phyloP scores from a whole-genome alignment of 148 eudicot genomes.

The Cornus controversa region DNA sequence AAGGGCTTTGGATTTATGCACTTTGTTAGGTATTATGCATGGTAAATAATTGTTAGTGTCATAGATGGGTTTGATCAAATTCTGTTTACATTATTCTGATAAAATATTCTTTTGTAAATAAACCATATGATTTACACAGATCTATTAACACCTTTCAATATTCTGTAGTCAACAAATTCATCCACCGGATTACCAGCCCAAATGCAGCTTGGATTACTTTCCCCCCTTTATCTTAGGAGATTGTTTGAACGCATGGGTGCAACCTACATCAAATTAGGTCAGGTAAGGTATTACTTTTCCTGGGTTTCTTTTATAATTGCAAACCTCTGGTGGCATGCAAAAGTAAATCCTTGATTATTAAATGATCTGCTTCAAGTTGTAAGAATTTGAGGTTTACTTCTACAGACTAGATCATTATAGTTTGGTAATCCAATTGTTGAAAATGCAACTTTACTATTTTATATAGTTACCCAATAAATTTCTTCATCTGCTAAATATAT shows the following conservation, averaged over 20 bases:
- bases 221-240: slow-evolving; percentile 83
- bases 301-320: background rate
- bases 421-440: background rate
- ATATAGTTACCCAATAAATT: background rate
- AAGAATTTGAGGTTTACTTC: background rate
- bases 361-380: background rate
- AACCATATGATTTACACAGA: background rate
- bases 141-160: slow-evolving; percentile 15
- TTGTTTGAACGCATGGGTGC: slow-evolving; percentile 98
- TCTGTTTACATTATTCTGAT: background rate
- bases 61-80: background rate
- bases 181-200: slow-evolving; percentile 69
- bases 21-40: background rate
- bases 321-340: background rate
- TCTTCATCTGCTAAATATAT: background rate
- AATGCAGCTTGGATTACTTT: slow-evolving; percentile 74
- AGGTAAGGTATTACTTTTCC: slow-evolving; percentile 45
- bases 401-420: background rate
- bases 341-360: background rate
- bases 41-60: background rate
- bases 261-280: slow-evolving; percentile 94
- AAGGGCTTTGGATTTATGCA: background rate
- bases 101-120: background rate
- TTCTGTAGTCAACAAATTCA: slow-evolving; percentile 57
- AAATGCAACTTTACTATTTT: background rate